Percentiles rank a stretch among this genome's conserved stretches.
Evolutionary conservation across 2,329 filamentous ascomycete genomes (phyloP).

Genomic region (Monilinia laxa): DNA sequence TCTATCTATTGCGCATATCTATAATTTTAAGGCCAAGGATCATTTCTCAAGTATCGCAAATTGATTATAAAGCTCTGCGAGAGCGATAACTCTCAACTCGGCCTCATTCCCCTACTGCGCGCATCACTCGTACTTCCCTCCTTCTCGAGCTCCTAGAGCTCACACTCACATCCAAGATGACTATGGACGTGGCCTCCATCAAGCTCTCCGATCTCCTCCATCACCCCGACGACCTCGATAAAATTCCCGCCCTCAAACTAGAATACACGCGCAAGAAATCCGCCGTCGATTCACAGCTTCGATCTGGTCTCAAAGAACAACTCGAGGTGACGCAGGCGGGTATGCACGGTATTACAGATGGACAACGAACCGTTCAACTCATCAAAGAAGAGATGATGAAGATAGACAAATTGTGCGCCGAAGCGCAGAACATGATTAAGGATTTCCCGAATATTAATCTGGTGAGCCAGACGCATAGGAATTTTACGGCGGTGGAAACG

Average conservation of each 20-base stretch:
- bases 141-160: neutral
- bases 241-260: slow-evolving; percentile 82
- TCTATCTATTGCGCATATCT: neutral
- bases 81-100: neutral
- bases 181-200: slow-evolving; percentile 41
- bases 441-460: slow-evolving; percentile 93
- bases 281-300: slow-evolving; percentile 85
- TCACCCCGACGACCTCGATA: slow-evolving; percentile 95
- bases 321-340: slow-evolving; percentile 91
- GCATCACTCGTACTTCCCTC: neutral
- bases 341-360: slow-evolving; percentile 84
- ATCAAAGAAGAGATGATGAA: slow-evolving; percentile 99
- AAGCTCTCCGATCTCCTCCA: slow-evolving; percentile 91
- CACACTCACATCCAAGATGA: slow-evolving; percentile 28
- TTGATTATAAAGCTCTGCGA: slow-evolving; percentile 9
- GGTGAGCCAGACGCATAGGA: slow-evolving; percentile 90
- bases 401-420: slow-evolving; percentile 95
- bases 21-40: neutral
- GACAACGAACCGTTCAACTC: slow-evolving; percentile 84
- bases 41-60: neutral
- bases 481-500: slow-evolving; percentile 89
- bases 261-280: slow-evolving; percentile 95
- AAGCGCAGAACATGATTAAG: slow-evolving; percentile 95
- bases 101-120: neutral
- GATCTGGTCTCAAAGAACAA: slow-evolving; percentile 84